These are phyloP conservation scores for Mortierella sp. DNA, from an alignment of 371 early-diverging fungal species.

Conservation along the genomic window DNA sequence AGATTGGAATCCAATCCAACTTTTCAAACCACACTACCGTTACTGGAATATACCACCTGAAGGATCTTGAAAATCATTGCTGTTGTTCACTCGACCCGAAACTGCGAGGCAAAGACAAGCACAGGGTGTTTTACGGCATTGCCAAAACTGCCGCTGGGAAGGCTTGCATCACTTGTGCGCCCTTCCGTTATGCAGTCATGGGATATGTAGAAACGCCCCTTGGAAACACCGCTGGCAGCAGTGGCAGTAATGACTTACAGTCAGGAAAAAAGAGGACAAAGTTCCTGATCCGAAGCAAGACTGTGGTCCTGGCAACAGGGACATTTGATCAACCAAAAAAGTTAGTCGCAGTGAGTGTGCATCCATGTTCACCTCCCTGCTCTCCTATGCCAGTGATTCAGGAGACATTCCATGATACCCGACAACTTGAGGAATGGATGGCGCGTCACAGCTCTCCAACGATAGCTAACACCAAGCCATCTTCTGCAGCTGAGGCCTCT, in stretches of 20 bases:
- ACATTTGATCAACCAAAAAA: slow-evolving; percentile 55
- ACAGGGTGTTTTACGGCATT: not conserved
- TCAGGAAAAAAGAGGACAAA: slow-evolving; percentile 14
- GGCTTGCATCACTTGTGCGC: slow-evolving; percentile 22
- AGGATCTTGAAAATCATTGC: slow-evolving; percentile 48
- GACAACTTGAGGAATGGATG: slow-evolving; percentile 54
- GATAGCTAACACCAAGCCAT: not conserved
- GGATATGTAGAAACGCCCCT: slow-evolving; percentile 27
- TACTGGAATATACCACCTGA: slow-evolving; percentile 49
- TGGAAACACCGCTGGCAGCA: not conserved
- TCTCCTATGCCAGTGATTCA: slow-evolving; percentile 33
- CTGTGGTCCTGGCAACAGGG: slow-evolving; percentile 47
- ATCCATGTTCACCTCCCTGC: slow-evolving; percentile 26
- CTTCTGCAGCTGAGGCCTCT: not conserved
- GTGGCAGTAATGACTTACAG: not conserved
- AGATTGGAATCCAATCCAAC: slow-evolving; percentile 34
- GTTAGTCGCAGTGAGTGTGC: slow-evolving; percentile 22
- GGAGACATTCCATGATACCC: slow-evolving; percentile 50
- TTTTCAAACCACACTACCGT: slow-evolving; percentile 47
- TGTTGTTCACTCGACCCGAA: slow-evolving; percentile 42
- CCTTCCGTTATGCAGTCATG: slow-evolving; percentile 42
- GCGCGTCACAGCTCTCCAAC: slow-evolving; percentile 10
- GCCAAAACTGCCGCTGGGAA: not conserved
- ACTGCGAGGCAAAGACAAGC: not conserved
- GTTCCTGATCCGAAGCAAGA: slow-evolving; percentile 41